Base-by-base conservation (phyloP, 768 basidiomycete genomes). In the Hericium coralloides region DNA sequence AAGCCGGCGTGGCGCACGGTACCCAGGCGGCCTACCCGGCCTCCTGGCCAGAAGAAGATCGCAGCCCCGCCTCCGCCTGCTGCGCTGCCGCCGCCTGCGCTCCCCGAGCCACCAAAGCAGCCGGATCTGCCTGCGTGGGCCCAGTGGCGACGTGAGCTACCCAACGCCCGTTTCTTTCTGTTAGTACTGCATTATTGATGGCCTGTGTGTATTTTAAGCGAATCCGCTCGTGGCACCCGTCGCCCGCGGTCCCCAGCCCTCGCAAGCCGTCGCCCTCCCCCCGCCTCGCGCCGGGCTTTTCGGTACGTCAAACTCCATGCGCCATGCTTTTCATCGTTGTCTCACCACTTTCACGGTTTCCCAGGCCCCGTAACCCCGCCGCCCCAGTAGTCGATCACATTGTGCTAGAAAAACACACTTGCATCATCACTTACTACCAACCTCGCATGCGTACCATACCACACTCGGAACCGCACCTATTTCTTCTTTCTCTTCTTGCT, bases 1-100 rank as follows among this genome's bases (percentile, higher is more conserved):
- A 78, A 79, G 25, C 85, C 88, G 0, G 89, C 79, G 0, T 92
- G 90, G 89, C 81, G 87, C 48, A 79, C 80, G 4, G 84, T 91
- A 0, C 75, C 83, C 63, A 88, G 85, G 66, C 78, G 82, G 9
- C 76, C 80, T 63, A 25, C 59, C 64, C 39, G 65, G 55, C 8
- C 60, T 63, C 37, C 70, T 31, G 70, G 72, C 37, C 78, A 76
- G 63, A 51, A 59, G 63, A 65, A 70, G 18, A 76, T 71, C 9
- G 65, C 73, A 0, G 68, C 69, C 4, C 67, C 73, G 1, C 70
- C 73, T 12, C 74, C 72, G 17, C 75, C 74, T 0, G 73, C 77
- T 0, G 67, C 65, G 0, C 72, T 76, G 1, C 71, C 74, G 25
- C 70, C 75, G 0, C 25, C 56, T 12, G 52, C 55, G 20, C 53